A percentile compares a stretch with the other conserved stretches of the same genome.
Conservation (phyloP, 306 rosid genomes). For the Lathyrus oleraceus region DNA sequence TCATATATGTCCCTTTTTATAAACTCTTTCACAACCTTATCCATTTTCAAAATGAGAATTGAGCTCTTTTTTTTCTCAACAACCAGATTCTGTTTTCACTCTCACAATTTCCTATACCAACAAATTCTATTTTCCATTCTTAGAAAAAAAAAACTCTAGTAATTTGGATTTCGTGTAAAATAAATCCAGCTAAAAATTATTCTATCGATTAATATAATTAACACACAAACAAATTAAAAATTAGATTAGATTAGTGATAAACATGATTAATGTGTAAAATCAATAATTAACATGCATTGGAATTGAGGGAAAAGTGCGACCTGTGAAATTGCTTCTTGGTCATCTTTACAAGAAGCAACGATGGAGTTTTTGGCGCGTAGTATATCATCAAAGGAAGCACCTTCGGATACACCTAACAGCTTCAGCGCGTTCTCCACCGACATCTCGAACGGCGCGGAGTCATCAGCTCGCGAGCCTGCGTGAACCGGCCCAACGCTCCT, state of each 20-base stretch:
- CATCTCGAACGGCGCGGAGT: slow-evolving; percentile 86
- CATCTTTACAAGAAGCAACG: slow-evolving; percentile 73
- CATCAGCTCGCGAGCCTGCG: slow-evolving; percentile 81
- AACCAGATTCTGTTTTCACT: too few species aligned
- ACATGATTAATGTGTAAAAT: neutral
- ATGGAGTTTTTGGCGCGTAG: slow-evolving; percentile 88
- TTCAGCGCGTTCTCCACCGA: slow-evolving; percentile 87
- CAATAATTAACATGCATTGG: neutral
- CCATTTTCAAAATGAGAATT: too few species aligned
- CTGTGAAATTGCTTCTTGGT: slow-evolving; percentile 72
- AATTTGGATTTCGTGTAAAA: too few species aligned
- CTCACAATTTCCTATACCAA: too few species aligned
- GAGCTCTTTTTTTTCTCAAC: too few species aligned
- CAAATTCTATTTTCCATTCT: too few species aligned
- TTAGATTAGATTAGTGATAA: neutral
- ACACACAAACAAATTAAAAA: too few species aligned
- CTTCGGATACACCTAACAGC: slow-evolving; percentile 91
- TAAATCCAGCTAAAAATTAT: too few species aligned
- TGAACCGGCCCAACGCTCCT: slow-evolving; percentile 51
- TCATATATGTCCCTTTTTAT: too few species aligned
- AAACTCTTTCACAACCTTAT: too few species aligned
- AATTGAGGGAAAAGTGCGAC: slow-evolving; percentile 35
- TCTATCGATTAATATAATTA: too few species aligned
- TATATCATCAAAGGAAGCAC: slow-evolving; percentile 85
- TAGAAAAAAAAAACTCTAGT: too few species aligned